Evolutionary conservation across 192 early-diverging fungal species (phyloP), one percentile per base, ranked within the genome.

Genomic region (Backusella psychrophila): DNA sequence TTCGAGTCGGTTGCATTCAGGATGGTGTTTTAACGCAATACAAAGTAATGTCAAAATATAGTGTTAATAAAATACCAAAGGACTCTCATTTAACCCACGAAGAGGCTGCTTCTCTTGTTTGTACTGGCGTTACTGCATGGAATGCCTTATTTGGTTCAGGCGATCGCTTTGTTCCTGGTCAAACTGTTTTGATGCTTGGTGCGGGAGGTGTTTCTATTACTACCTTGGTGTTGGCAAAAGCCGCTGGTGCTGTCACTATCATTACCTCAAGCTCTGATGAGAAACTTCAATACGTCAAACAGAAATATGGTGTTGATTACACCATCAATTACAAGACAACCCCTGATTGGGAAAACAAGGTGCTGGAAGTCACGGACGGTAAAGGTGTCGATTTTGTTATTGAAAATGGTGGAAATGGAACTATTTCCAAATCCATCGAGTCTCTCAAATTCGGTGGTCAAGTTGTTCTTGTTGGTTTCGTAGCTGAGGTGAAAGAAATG

Each of bases 81-180:
- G 65, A 49, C 12, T 9, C 29, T 26, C 44, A 68, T 21, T 15
- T 73, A 44, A 21, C 42, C 35, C 5, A 69, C 52, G 56, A 29
- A 34, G 72, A 74, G 11, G 77, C 71, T 1, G 59, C 65, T 14
- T 67, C 71, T 42, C 26, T 78, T 23, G 71, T 73, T 11, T 73
- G 77, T 23, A 73, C 77, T 38, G 71, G 77, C 23, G 71, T 78
- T n/a, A 73, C 72, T 4, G 19, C 21, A 21, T 78, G 71, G 72
- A 78, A 73, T 72, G 29, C 65, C 31, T 23, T 78, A 15, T 78
- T 53, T 65, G 77, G 66, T 34, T 42, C 33, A 23, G 39, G 42
- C 49, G 34, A 44, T 44, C 42, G 42, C 5, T 56, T 56, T 56
- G 19, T 21, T 56, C 5, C 52, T 23, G 52, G 52, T 21, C 52